A percentile compares a stretch with the other conserved stretches of the same genome.
phyloP scores from a whole-genome alignment of 768 basidiomycete genomes.

The Hygrocybe punicea region DNA sequence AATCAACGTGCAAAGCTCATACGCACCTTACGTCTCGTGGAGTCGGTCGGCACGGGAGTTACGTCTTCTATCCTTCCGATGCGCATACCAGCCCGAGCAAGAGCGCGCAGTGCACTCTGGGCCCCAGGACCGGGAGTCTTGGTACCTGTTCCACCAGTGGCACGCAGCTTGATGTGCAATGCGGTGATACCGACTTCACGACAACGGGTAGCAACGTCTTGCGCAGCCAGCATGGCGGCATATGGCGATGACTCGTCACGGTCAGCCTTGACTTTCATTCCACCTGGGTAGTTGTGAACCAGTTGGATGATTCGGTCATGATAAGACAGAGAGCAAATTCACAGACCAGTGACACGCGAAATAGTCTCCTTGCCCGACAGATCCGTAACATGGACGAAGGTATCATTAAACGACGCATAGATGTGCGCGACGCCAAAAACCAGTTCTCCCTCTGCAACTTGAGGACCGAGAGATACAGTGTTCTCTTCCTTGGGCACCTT shows the following conservation, averaged over 20 bases:
- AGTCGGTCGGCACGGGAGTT: constrained; percentile 95
- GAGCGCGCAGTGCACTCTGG: constrained; percentile 95
- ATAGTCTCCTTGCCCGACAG: constrained; percentile 98
- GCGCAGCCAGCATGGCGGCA: constrained; percentile 97
- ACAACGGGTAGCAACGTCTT: constrained; percentile 95
- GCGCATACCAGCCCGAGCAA: constrained; percentile 96
- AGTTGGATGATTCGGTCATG: not conserved
- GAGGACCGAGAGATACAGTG: constrained; percentile 89
- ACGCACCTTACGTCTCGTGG: constrained; percentile 90
- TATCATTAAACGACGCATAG: constrained; percentile 99
- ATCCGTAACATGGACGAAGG: constrained; percentile 99
- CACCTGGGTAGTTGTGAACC: constrained; percentile 48
- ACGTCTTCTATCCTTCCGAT: constrained; percentile 99
- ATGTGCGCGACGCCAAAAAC: constrained; percentile 99
- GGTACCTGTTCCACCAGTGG: constrained; percentile 96
- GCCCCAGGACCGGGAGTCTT: constrained; percentile 99
- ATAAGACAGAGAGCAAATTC: not conserved
- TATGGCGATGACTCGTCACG: constrained; percentile 98
- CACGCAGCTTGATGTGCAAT: constrained; percentile 97
- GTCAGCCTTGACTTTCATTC: constrained; percentile 99
- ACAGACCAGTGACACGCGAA: constrained; percentile 91
- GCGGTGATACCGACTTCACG: constrained; percentile 98
- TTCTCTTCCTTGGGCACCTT: constrained; percentile 77
- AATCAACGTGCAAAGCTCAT: not conserved
- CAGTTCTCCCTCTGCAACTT: constrained; percentile 93